phyloP scores from a whole-genome alignment of 1,284 basidiomycete genomes.

The Stereum hirsutum region DNA sequence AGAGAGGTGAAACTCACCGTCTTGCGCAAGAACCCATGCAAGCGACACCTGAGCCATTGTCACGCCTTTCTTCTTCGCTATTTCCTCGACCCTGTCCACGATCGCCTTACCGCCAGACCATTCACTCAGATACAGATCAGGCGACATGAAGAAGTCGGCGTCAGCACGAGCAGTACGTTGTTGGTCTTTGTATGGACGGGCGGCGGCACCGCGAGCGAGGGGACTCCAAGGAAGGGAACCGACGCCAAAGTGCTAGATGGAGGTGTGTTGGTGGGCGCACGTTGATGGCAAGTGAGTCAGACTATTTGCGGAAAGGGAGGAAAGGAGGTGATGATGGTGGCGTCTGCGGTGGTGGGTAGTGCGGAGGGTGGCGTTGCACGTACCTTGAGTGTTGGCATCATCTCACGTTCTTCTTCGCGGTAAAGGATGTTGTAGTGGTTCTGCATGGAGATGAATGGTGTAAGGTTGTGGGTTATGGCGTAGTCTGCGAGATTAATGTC shows the following conservation, averaged over 20 bases:
- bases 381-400: slow-evolving; percentile 8
- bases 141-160: background rate
- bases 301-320: background rate
- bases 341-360: background rate
- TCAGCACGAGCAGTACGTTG: background rate
- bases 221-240: slow-evolving; percentile 6
- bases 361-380: background rate
- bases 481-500: slow-evolving; percentile 4
- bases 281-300: background rate
- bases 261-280: too few species aligned
- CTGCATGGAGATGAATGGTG: slow-evolving; percentile 10
- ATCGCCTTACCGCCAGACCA: too few species aligned
- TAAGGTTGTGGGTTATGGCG: slow-evolving; percentile 6
- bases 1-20: background rate
- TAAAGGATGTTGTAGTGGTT: slow-evolving; percentile 9
- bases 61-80: slow-evolving; percentile 1
- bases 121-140: background rate
- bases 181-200: slow-evolving; percentile 1
- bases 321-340: background rate
- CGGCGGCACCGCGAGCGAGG: slow-evolving; percentile 5
- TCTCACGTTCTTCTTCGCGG: slow-evolving; percentile 10
- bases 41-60: slow-evolving; percentile 6
- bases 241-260: slow-evolving; percentile 6
- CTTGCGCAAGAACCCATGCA: slow-evolving; percentile 3
- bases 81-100: too few species aligned